A percentile compares a stretch with the other conserved stretches of the same genome.
These are phyloP conservation scores for Drechslerella coelobrocha DNA, from an alignment of 2,329 filamentous ascomycete genomes.

Conservation along the genomic window DNA sequence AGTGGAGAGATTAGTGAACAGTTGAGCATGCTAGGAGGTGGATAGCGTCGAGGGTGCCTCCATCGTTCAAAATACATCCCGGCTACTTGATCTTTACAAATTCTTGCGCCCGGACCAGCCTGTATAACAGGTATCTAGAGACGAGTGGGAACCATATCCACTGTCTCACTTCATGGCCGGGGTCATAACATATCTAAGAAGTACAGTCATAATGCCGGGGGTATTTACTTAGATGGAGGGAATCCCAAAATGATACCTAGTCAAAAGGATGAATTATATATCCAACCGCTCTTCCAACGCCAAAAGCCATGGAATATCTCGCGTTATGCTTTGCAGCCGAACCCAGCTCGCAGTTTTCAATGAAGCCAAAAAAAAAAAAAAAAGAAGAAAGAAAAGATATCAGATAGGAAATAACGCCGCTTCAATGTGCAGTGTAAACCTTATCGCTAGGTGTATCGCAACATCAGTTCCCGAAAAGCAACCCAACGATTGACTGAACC, in stretches of 20 bases:
- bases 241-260: neutral
- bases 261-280: constrained; percentile 3
- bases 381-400: neutral
- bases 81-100: too few species aligned
- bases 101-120: too few species aligned
- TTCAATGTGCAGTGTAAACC: neutral
- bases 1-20: constrained; percentile 73
- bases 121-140: too few species aligned
- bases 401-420: neutral
- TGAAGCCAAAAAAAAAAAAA: neutral
- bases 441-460: neutral
- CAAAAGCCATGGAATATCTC: constrained; percentile 1
- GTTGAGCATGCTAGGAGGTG: too few species aligned
- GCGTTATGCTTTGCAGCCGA: neutral
- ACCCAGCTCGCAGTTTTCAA: neutral
- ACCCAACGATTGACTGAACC: constrained; percentile 30
- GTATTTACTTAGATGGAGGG: neutral
- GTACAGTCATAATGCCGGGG: neutral
- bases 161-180: neutral
- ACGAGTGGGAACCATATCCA: neutral
- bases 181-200: too few species aligned
- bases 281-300: constrained; percentile 4
- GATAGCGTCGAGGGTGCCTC: neutral
- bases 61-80: too few species aligned
- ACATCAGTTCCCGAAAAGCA: constrained; percentile 56